Percentiles rank a stretch among this genome's conserved stretches.
Evolutionary conservation across 2,329 filamentous ascomycete genomes (phyloP).

Genomic region (Botryotinia narcissicola): DNA sequence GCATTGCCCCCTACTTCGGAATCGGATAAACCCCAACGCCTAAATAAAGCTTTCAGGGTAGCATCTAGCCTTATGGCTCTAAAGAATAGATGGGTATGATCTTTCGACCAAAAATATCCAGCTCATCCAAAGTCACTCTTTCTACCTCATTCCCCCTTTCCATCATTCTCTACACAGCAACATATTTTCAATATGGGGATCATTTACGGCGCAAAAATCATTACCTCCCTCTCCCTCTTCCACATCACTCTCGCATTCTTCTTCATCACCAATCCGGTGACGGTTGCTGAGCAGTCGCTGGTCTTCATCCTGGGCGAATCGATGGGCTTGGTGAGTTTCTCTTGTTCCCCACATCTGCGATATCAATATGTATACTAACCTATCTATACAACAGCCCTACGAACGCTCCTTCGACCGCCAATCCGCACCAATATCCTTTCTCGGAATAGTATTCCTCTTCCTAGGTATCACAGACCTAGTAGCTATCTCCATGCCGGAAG

Average conservation of each 20-base stretch:
- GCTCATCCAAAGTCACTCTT: neutral
- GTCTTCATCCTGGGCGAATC: slow-evolving; percentile 81
- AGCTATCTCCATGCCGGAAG: slow-evolving; percentile 65
- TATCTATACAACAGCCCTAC: slow-evolving; percentile 49
- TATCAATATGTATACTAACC: slow-evolving; percentile 16
- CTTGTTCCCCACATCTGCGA: neutral
- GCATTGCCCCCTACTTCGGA: neutral
- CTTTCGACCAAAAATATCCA: slow-evolving; percentile 14
- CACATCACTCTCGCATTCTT: slow-evolving; percentile 82
- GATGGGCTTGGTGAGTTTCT: slow-evolving; percentile 67
- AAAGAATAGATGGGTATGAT: neutral
- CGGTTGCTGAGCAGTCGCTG: slow-evolving; percentile 74
- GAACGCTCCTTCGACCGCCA: slow-evolving; percentile 66
- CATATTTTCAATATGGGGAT: slow-evolving; percentile 63
- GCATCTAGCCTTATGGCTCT: slow-evolving; percentile 1
- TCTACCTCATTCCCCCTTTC: neutral
- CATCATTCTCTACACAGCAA: neutral
- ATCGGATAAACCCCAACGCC: slow-evolving; percentile 16
- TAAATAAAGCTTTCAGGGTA: slow-evolving; percentile 15
- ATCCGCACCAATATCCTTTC: slow-evolving; percentile 69
- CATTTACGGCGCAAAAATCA: slow-evolving; percentile 75
- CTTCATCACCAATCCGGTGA: slow-evolving; percentile 70
- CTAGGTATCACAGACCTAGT: slow-evolving; percentile 63
- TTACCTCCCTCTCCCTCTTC: slow-evolving; percentile 78
- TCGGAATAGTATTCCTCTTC: slow-evolving; percentile 64